Conservation (phyloP, 2,329 filamentous ascomycete genomes). For the Phyllosticta citriasiana region DNA sequence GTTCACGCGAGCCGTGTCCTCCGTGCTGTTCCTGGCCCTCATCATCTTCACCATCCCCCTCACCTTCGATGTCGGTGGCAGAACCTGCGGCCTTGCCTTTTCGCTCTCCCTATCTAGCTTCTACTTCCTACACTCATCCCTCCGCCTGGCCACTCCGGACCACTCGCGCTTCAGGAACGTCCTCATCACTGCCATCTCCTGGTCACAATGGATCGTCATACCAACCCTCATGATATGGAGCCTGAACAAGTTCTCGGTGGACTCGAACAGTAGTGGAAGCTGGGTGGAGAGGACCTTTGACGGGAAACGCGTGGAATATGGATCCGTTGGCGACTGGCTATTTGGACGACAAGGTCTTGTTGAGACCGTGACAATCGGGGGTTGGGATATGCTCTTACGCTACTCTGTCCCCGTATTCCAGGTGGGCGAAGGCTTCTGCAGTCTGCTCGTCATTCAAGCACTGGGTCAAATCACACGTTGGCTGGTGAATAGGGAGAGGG, state of each 20-base stretch:
- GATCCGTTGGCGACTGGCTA: conserved; percentile 71
- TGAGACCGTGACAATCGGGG: conserved; percentile 69
- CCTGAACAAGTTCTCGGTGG: conserved; percentile 87
- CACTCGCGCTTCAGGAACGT: conserved; percentile 64
- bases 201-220: conserved; percentile 78
- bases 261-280: conserved; percentile 58
- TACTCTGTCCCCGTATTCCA: conserved; percentile 95
- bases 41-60: conserved; percentile 94
- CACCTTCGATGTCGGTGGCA: conserved; percentile 94
- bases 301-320: conserved; percentile 51
- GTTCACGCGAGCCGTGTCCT: conserved; percentile 70
- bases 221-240: conserved; percentile 88
- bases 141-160: conserved; percentile 73
- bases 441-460: conserved; percentile 87
- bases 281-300: conserved; percentile 77
- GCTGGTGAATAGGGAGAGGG: conserved; percentile 85
- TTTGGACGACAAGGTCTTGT: conserved; percentile 78
- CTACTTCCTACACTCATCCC: conserved; percentile 77
- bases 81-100: conserved; percentile 88
- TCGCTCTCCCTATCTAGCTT: conserved; percentile 81
- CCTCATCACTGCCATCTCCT: conserved; percentile 57
- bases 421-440: conserved; percentile 92
- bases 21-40: conserved; percentile 76
- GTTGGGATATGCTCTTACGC: conserved; percentile 78
- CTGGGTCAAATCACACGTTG: conserved; percentile 89